These are phyloP conservation scores for Pseudocercospora cruenta DNA, from an alignment of 2,329 filamentous ascomycete species.

Conservation along the genomic window DNA sequence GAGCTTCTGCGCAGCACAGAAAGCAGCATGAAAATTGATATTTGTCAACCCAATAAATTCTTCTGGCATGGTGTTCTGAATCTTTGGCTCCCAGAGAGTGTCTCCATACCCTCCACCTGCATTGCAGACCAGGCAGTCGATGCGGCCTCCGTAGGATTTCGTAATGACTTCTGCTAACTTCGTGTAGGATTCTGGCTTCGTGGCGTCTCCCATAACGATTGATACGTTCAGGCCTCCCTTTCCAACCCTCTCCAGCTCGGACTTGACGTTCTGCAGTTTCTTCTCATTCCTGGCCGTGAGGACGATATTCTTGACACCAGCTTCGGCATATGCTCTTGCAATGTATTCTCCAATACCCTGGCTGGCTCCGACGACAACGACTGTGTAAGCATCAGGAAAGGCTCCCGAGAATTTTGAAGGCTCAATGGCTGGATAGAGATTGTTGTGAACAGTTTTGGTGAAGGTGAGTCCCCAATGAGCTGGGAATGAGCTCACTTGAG, in stretches of 20 bases:
- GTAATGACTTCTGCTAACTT: conserved; percentile 9
- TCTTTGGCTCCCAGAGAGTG: background rate
- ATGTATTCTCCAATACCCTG: conserved; percentile 21
- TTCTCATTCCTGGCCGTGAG: conserved; percentile 14
- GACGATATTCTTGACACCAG: conserved; percentile 13
- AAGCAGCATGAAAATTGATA: background rate
- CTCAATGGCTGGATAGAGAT: conserved; percentile 10
- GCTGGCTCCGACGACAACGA: conserved; percentile 16
- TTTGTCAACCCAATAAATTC: background rate
- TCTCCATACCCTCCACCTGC: conserved; percentile 5
- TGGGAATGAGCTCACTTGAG: background rate
- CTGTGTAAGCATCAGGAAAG: conserved; percentile 14
- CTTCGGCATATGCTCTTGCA: conserved; percentile 17
- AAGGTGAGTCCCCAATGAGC: conserved; percentile 6
- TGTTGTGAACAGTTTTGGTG: conserved; percentile 10
- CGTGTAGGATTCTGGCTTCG: background rate
- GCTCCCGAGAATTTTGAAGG: conserved; percentile 8
- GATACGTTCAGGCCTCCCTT: background rate
- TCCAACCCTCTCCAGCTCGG: background rate
- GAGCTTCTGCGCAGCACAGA: background rate
- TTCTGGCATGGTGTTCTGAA: background rate
- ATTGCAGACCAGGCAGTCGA: conserved; percentile 18
- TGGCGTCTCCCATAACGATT: background rate
- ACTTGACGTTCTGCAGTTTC: background rate
- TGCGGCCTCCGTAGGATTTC: conserved; percentile 9